Evolutionary conservation across 2,329 filamentous ascomycete genomes (phyloP).

Genomic region (Passalora sequoiae): DNA sequence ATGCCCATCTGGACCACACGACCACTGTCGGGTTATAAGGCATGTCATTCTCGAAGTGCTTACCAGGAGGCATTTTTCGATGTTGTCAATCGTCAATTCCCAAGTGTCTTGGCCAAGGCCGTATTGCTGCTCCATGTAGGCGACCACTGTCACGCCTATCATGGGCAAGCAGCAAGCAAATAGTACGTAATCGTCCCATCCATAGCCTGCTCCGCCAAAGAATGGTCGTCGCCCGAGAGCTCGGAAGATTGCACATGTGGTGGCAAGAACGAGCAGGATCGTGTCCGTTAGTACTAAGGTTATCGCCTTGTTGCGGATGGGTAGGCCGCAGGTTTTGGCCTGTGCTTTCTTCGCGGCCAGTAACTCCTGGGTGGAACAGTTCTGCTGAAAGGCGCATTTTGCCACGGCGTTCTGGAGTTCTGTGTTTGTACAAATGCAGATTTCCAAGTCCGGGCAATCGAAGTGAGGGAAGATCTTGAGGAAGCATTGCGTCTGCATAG

Average conservation of each 20-base stretch:
- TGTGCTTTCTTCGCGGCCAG: conserved; percentile 3
- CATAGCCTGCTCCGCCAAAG: conserved; percentile 11
- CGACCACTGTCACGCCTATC: conserved; percentile 5
- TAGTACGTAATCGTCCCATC: conserved; percentile 11
- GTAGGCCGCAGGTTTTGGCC: conserved; percentile 1
- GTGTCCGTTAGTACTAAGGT: conserved; percentile 1
- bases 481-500: conserved; percentile 7
- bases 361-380: conserved; percentile 4
- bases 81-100: conserved; percentile 1
- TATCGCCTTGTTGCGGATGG: neutral
- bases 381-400: neutral
- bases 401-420: conserved; percentile 1
- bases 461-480: conserved; percentile 4
- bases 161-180: conserved; percentile 7
- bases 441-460: conserved; percentile 6
- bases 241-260: neutral
- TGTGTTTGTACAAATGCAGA: conserved; percentile 5
- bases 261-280: conserved; percentile 2
- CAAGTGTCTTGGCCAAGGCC: conserved; percentile 12
- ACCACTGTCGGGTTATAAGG: too few species aligned
- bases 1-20: too few species aligned
- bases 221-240: neutral
- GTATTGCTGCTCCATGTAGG: conserved; percentile 8
- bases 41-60: neutral
- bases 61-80: conserved; percentile 9